These are phyloP conservation scores for Medicago lupulina DNA, from an alignment of 306 rosid species.

Conservation along the genomic window DNA sequence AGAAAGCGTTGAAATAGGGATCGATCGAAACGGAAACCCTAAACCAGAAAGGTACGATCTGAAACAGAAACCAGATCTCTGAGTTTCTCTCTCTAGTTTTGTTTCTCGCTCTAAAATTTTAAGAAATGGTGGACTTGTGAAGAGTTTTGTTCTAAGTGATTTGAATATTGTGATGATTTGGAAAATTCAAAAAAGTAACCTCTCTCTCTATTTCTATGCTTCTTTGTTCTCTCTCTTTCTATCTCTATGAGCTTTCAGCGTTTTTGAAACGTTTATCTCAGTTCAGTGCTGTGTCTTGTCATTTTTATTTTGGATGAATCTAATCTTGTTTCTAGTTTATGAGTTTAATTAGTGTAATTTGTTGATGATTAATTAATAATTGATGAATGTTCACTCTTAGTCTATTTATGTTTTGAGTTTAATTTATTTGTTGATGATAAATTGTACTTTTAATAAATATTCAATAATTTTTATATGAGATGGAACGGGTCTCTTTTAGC, in stretches of 20 bases:
- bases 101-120: not conserved
- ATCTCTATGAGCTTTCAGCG: slow-evolving; percentile 31
- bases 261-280: slow-evolving; percentile 41
- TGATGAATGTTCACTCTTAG: too few species aligned
- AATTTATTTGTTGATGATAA: too few species aligned
- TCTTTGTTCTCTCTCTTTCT: not conserved
- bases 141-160: not conserved
- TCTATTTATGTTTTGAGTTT: not conserved
- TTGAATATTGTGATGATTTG: slow-evolving; percentile 32
- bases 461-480: too few species aligned
- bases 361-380: too few species aligned
- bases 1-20: slow-evolving; percentile 6
- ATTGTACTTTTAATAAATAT: too few species aligned
- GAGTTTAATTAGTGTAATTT: too few species aligned
- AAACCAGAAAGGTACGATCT: slow-evolving; percentile 43
- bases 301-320: slow-evolving; percentile 41
- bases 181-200: slow-evolving; percentile 45
- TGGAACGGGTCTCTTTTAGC: too few species aligned
- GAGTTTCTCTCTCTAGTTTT: slow-evolving; percentile 43
- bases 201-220: not conserved
- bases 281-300: slow-evolving; percentile 25
- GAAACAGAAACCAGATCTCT: slow-evolving; percentile 45
- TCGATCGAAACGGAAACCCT: slow-evolving; percentile 61
- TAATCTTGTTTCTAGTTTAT: slow-evolving; percentile 29
- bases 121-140: not conserved